Evolutionary conservation across 768 basidiomycete species (phyloP), one percentile per base, ranked within the genome.

Genomic region (Lyophyllum decastes): DNA sequence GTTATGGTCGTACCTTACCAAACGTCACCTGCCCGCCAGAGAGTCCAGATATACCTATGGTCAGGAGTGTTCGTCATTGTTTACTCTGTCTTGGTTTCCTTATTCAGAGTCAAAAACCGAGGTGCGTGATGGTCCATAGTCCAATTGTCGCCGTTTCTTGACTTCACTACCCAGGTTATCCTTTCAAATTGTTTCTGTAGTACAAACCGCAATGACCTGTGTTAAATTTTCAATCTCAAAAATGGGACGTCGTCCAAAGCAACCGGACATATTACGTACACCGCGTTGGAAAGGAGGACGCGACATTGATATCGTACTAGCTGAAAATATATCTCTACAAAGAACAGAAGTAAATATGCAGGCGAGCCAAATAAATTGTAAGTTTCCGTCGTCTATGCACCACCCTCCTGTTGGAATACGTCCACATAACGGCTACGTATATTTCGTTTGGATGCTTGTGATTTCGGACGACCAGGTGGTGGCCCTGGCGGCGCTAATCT

Each of bases 41-140:
- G 93, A 26, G 68, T 88, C 19, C 96, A 94, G 65, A 79, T 97
- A 27, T 97, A 95, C 69, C 78, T 98, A 38, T 98, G 95, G 94
- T 84, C 88, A 2, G 82, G 76, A 0, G 86, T 96, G 48, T 81
- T 91, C 55, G 77, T 95, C 70, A 76, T 96, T 65, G 78, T 96
- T 49, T 97, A 95, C 74, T 94, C 92, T 35, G 79, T 95, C 60
- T 78, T 98, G 38, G 73, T 97, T 34, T 90, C 90, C 26, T 67
- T 98, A 45, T 98, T 98, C 81, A 84, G 85, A 66, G 76, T 95
- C 60, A 98, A 98, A 78, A 96, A 97, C 72, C 81, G 86, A 75
- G 90, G 94, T 92, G 58, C 50, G 81, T 69, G 12, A 48, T 64
- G 26, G 53, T 52, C 48, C 27, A 14, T 16, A 8, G 9, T 40